A percentile compares a stretch with the other conserved stretches of the same genome.
Conservation (phyloP, 345 rosid species). For the Laguncularia racemosa region DNA sequence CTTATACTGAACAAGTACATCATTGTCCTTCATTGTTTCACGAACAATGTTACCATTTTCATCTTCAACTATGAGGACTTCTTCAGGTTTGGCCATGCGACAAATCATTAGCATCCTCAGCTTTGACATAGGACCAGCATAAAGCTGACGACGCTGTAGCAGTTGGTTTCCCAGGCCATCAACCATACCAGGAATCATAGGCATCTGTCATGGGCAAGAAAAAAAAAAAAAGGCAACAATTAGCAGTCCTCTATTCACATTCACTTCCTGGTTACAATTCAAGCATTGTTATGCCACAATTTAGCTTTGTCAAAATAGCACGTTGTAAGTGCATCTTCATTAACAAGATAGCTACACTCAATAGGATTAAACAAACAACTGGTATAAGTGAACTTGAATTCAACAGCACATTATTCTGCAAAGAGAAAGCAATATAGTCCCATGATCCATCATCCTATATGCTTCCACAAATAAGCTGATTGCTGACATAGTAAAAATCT, state of each 20-base stretch:
- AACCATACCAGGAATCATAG: conserved; percentile 66
- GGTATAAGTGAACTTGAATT: no score
- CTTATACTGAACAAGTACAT: conserved; percentile 98
- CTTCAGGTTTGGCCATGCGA: conserved; percentile 99
- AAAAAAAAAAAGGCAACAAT: conserved; percentile 9
- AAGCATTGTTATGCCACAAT: no score
- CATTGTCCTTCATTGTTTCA: conserved; percentile 99
- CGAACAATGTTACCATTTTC: conserved; percentile 99
- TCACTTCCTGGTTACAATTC: background rate
- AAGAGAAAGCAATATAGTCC: no score
- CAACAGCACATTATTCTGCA: no score
- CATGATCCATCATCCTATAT: no score
- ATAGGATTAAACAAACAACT: no score
- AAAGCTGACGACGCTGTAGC: conserved; percentile 85
- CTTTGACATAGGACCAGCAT: conserved; percentile 78
- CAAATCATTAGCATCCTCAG: conserved; percentile 90
- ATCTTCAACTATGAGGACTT: conserved; percentile 97
- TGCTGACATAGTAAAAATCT: no score
- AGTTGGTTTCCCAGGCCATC: conserved; percentile 81
- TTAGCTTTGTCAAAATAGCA: no score
- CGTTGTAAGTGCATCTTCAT: no score
- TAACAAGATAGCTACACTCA: no score
- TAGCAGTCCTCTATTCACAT: conserved; percentile 9
- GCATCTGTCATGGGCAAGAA: conserved; percentile 41
- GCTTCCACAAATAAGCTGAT: no score